Evolutionary conservation across 495 filamentous ascomycete species (phyloP).

Genomic region (Chaetomidium leptoderma): DNA sequence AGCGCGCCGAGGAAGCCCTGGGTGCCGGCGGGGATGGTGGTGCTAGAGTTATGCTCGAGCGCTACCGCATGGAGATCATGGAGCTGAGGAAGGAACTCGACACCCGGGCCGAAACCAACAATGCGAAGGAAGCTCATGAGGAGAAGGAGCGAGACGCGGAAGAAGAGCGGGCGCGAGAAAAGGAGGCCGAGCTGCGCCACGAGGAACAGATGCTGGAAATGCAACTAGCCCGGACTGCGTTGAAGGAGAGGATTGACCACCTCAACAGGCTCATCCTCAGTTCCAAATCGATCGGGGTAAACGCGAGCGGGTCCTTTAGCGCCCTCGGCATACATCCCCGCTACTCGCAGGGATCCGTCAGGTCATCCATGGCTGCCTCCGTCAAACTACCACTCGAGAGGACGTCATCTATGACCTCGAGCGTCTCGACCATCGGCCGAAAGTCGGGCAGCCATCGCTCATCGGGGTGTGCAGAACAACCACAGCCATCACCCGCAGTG

Average conservation of each 20-base stretch:
- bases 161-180: conserved; percentile 69
- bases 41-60: conserved; percentile 81
- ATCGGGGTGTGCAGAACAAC: conserved; percentile 33
- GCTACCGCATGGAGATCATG: conserved; percentile 90
- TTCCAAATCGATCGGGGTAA: conserved; percentile 93
- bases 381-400: conserved; percentile 57
- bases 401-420: conserved; percentile 63
- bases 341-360: conserved; percentile 54
- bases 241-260: conserved; percentile 97
- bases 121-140: conserved; percentile 63
- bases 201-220: conserved; percentile 98
- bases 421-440: conserved; percentile 52
- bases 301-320: conserved; percentile 66
- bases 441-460: conserved; percentile 43
- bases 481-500: conserved; percentile 33
- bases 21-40: conserved; percentile 71
- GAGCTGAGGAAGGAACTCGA: conserved; percentile 80
- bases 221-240: conserved; percentile 88
- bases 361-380: conserved; percentile 73
- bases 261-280: conserved; percentile 91
- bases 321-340: conserved; percentile 66
- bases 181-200: conserved; percentile 77
- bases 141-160: conserved; percentile 53
- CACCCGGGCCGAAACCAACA: conserved; percentile 55
- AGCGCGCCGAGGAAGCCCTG: conserved; percentile 86